Conservation (phyloP, 2,329 filamentous ascomycete species). For the Cadophora luteo-olivacea region DNA sequence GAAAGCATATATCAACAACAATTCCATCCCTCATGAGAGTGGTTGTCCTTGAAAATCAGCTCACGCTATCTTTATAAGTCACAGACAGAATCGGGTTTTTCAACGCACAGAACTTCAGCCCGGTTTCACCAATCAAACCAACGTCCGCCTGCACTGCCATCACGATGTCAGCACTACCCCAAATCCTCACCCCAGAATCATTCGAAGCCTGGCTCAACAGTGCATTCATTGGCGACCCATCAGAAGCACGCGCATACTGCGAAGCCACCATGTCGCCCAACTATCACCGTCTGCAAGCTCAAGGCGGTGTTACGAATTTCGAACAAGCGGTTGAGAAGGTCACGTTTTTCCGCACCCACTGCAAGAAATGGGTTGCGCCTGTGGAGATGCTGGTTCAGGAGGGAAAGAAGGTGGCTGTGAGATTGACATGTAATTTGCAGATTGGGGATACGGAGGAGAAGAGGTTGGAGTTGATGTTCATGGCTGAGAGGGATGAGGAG, state of each 20-base stretch:
- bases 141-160: background rate
- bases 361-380: conserved; percentile 4
- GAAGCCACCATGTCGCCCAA: background rate
- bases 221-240: background rate
- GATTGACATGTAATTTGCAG: background rate
- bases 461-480: conserved; percentile 8
- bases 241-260: conserved; percentile 3
- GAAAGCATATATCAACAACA: background rate
- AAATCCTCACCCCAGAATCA: background rate
- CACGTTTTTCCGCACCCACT: conserved; percentile 2
- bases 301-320: background rate
- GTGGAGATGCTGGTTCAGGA: background rate
- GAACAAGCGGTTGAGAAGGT: conserved; percentile 11
- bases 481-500: conserved; percentile 4
- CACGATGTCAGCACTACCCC: background rate
- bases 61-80: too few relatives aligned
- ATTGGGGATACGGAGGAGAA: conserved; percentile 1
- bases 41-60: too few relatives aligned
- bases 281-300: background rate
- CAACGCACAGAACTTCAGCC: background rate
- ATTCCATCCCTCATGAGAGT: background rate
- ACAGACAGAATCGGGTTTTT: background rate
- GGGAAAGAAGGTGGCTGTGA: background rate
- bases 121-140: background rate
- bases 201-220: conserved; percentile 3